Evolutionary conservation across 805 yeast species (phyloP).

Genomic region (Nadsonia fulvescens): DNA sequence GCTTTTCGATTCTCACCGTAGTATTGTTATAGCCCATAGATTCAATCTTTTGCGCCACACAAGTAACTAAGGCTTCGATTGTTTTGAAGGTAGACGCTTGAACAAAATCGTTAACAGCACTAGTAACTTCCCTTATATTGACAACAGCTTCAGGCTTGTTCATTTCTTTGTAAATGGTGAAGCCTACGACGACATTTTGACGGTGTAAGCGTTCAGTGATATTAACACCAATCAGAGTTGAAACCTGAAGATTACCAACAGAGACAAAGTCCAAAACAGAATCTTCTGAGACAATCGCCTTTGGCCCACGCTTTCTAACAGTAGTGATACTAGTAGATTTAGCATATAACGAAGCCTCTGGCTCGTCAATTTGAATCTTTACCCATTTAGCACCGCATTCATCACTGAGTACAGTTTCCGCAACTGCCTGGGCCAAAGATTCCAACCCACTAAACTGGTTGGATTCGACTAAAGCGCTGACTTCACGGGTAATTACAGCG

Average conservation of each 20-base stretch:
- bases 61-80: conserved; percentile 75
- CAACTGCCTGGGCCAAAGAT: conserved; percentile 29
- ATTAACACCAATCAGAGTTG: conserved; percentile 84
- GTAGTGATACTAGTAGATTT: conserved; percentile 27
- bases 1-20: conserved; percentile 56
- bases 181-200: conserved; percentile 53
- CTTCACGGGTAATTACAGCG: conserved; percentile 58
- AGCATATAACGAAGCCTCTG: conserved; percentile 43
- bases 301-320: conserved; percentile 15
- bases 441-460: conserved; percentile 22
- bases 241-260: conserved; percentile 36
- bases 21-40: conserved; percentile 25
- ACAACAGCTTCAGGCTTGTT: conserved; percentile 13
- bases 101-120: conserved; percentile 37
- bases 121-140: conserved; percentile 26
- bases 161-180: conserved; percentile 26
- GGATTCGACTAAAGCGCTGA: conserved; percentile 33
- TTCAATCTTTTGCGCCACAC: conserved; percentile 42
- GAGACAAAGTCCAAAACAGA: conserved; percentile 18
- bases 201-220: conserved; percentile 70
- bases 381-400: conserved; percentile 28
- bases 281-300: conserved; percentile 6
- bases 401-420: conserved; percentile 25
- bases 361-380: conserved; percentile 24
- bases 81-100: conserved; percentile 74